A percentile compares a stretch with the other conserved stretches of the same genome.
Conservation (phyloP, 768 basidiomycete species). For the Pulveroboletus sp. region DNA sequence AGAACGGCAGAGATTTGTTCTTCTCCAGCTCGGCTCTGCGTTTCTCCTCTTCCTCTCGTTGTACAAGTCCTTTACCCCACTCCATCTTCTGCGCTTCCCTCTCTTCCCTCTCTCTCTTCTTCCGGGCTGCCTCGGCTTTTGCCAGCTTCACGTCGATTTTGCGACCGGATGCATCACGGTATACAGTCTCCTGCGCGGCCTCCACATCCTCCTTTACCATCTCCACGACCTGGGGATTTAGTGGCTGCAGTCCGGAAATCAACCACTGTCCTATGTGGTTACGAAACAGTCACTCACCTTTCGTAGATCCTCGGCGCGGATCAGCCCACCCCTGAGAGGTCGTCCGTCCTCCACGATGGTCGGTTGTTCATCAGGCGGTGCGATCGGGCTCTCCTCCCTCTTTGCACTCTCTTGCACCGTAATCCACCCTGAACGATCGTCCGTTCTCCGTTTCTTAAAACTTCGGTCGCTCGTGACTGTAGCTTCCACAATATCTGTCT, state of each 20-base stretch:
- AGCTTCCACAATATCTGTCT: constrained; percentile 49
- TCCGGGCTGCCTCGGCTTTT: constrained; percentile 75
- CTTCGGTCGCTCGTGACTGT: constrained; percentile 69
- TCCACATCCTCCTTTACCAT: constrained; percentile 46
- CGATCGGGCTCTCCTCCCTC: constrained; percentile 47
- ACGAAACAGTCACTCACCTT: constrained; percentile 34
- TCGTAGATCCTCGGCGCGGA: constrained; percentile 71
- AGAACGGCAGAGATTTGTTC: constrained; percentile 61
- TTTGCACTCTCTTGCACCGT: constrained; percentile 52
- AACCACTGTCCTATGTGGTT: background rate
- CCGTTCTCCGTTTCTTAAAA: constrained; percentile 71
- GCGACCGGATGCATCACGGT: constrained; percentile 84
- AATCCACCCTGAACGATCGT: constrained; percentile 59
- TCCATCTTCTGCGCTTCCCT: constrained; percentile 90
- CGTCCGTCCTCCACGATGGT: constrained; percentile 45
- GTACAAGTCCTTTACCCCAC: constrained; percentile 96
- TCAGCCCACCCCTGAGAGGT: constrained; percentile 68
- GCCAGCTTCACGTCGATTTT: constrained; percentile 87
- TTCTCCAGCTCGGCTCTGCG: constrained; percentile 61
- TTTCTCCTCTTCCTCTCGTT: constrained; percentile 75
- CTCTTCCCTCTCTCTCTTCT: constrained; percentile 80
- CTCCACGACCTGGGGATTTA: constrained; percentile 37
- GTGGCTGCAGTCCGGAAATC: constrained; percentile 24
- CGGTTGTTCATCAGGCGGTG: constrained; percentile 65
- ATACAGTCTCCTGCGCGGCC: constrained; percentile 82